phyloP scores from a whole-genome alignment of 179 eudicot genomes.

The Nepenthes alata region DNA sequence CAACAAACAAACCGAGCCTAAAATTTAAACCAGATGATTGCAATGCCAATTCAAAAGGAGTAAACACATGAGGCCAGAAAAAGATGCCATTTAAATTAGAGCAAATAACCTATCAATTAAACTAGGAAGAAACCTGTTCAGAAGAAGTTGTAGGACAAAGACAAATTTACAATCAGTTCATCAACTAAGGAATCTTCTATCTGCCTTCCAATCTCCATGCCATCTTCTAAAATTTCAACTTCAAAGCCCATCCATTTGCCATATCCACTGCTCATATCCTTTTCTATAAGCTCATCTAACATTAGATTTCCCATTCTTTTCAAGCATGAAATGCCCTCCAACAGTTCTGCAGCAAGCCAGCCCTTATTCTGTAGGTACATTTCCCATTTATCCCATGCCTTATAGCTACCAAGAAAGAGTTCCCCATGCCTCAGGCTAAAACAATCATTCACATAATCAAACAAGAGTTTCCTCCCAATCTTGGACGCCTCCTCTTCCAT shows the following conservation, averaged over 20 bases:
- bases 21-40: no score
- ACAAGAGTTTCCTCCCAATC: conserved; percentile 20
- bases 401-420: conserved; percentile 20
- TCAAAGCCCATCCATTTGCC: conserved; percentile 84
- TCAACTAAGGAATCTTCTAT: conserved; percentile 51
- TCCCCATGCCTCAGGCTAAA: conserved; percentile 16
- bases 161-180: conserved; percentile 58
- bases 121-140: no score
- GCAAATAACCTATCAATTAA: no score
- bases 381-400: conserved; percentile 22
- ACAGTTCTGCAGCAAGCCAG: conserved; percentile 31
- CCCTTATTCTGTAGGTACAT: conserved; percentile 18
- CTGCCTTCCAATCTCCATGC: conserved; percentile 42
- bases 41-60: no score
- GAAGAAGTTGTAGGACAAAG: conserved; percentile 7
- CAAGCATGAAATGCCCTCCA: conserved; percentile 20
- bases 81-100: no score
- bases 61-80: no score
- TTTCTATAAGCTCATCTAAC: conserved; percentile 79
- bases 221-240: conserved; percentile 59
- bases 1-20: no score
- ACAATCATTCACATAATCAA: conserved; percentile 24
- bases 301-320: conserved; percentile 28
- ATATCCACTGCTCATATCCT: conserved; percentile 55
- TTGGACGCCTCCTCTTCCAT: conserved; percentile 25